A percentile compares a stretch with the other conserved stretches of the same genome.
phyloP scores from a whole-genome alignment of 2,329 filamentous ascomycete species.

The Fusarium buharicum region DNA sequence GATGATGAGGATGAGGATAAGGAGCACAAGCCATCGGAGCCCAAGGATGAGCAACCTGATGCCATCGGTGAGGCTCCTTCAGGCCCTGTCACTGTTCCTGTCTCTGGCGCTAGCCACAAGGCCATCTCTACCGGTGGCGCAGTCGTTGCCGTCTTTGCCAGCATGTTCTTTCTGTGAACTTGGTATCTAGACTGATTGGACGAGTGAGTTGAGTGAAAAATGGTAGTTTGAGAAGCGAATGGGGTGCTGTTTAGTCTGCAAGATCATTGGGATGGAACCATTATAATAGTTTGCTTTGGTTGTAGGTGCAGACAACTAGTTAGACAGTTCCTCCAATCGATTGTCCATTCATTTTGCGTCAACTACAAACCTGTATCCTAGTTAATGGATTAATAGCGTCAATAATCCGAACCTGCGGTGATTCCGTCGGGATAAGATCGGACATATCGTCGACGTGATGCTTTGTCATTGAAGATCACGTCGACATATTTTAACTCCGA shows the following conservation, averaged over 20 bases:
- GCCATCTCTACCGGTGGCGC: slow-evolving; percentile 22
- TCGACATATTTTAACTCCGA: slow-evolving; percentile 30
- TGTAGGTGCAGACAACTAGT: slow-evolving; percentile 10
- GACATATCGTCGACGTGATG: slow-evolving; percentile 19
- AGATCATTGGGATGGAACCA: slow-evolving; percentile 19
- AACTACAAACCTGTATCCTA: background rate
- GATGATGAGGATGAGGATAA: background rate
- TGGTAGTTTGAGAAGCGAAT: background rate
- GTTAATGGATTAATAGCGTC: background rate
- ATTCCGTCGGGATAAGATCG: slow-evolving; percentile 30
- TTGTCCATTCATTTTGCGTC: slow-evolving; percentile 24
- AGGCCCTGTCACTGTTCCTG: slow-evolving; percentile 32
- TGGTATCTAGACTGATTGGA: background rate
- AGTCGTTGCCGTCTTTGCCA: slow-evolving; percentile 25
- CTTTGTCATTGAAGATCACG: slow-evolving; percentile 12
- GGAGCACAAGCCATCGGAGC: slow-evolving; percentile 5
- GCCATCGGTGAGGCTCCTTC: slow-evolving; percentile 4
- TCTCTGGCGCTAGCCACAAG: slow-evolving; percentile 32
- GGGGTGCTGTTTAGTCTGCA: background rate
- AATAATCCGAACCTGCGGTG: slow-evolving; percentile 9
- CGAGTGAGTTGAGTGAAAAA: background rate
- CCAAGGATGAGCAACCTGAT: slow-evolving; percentile 3
- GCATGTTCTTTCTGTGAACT: slow-evolving; percentile 30
- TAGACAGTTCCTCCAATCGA: slow-evolving; percentile 26
- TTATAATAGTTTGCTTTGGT: background rate